Evolutionary conservation across 2,329 filamentous ascomycete species (phyloP), one percentile per base, ranked within the genome.

Genomic region (Dothistroma pini): DNA sequence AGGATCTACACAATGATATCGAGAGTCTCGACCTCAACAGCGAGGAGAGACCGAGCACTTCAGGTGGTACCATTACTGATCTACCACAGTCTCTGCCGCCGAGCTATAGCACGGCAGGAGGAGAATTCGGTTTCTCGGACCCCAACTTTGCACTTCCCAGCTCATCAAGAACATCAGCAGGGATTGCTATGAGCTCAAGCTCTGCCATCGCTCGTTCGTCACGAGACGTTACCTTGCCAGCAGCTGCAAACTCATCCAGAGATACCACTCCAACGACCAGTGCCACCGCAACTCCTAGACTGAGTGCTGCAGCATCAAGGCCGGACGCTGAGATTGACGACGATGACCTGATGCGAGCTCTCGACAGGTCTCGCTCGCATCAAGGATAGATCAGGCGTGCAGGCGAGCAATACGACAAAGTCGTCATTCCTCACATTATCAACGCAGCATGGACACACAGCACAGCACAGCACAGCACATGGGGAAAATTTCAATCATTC

Each of bases 1-100:
- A 79, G 0, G 77, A 82, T 19, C 74, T 75, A 31, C 65, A 81
- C 58, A 75, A 77, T 35, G 79, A 81, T 50, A 69, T 83, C 38
- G 80, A 81, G 60, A 73, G 72, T 14, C 72, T 81, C 70, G 44
- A 35, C 12, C 25, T 60, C 14, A 22, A 53, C 31, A 19, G 31
- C 51, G 31, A 32, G 11, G 10, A 29, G 31, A 53, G 29, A 11
- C 51, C 29, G n/a, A 29, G 34, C 14, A 53, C 25, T 31, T 19
- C 29, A 4, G n/a, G 31, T 21, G 51, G 31, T 53, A 53, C 31
- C 29, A 53, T 32, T 6, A 21, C 29, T 19, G 29, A 53, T 35
- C 12, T 35, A 16, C 51, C 51, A 4, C 2, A 35, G 31, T 53
- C 51, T 6, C 31, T 53, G 16, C 51, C 51, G 31, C 51, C 51